Base-by-base conservation (phyloP, 768 basidiomycete genomes). In the Termitomyces sp. region DNA sequence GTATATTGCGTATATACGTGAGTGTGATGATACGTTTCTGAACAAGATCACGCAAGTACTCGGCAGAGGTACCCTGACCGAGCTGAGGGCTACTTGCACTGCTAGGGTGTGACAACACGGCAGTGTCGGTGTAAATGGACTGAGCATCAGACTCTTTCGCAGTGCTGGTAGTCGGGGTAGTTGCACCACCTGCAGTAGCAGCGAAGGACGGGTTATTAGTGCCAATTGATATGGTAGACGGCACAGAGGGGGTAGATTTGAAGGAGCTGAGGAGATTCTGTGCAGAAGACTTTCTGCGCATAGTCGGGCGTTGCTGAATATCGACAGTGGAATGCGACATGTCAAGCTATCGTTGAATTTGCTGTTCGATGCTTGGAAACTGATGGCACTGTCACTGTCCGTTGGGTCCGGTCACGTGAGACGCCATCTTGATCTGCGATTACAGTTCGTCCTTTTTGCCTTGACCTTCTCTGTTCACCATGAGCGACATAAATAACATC, bases 271-370 rank as follows among this genome's bases (percentile, higher is more conserved):
- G 78, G 45, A 93, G 77, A 70, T 92, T 90, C 73, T 88, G 90
- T 11, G 86, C 90, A 11, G 89, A 90, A 19, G 88, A 89, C 74
- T 93, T 93, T 60, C 90, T 83, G 61, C 90, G 85, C 79, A 93
- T 86, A 7, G 74, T 61, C 28, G 88, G 87, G 52, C 83, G 81
- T 56, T 63, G 64, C 51, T 60, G 62, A 35, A 65, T 60, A 42
- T 73, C 70, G 45, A 63, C 62, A 26, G 69, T 41, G 59, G 72
- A 74, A 54, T 74, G 70, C 64, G 75, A 71, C 75, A 77, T 78
- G 21, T 12, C 37, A 40, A 28, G 37, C n/a, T n/a, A n/a, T n/a
- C n/a, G n/a, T 22, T 22, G 24, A 38, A 52, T 51, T 28, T 53
- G 51, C 49, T 46, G 51, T 53, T 34, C 2, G 30, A n/a, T 2